phyloP scores from a whole-genome alignment of 2,329 filamentous ascomycete genomes.

The Monosporascus sp. region DNA sequence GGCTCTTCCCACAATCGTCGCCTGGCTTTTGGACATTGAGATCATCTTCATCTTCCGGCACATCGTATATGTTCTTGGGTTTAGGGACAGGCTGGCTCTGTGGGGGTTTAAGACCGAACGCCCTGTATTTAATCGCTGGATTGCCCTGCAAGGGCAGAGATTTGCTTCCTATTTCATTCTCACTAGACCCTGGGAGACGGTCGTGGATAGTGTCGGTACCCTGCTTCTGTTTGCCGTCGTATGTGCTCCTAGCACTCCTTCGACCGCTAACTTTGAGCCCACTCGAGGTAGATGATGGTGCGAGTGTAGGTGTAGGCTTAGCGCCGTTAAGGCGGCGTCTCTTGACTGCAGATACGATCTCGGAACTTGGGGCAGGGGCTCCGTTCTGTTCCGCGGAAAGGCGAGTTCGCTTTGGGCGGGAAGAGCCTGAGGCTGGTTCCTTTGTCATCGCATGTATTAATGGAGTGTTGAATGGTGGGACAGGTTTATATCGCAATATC shows the following conservation, averaged over 20 bases:
- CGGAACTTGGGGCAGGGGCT: neutral
- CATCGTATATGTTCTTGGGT: slow-evolving; percentile 20
- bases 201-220: neutral
- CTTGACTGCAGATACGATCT: neutral
- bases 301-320: neutral
- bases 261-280: neutral
- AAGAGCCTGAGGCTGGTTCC: neutral
- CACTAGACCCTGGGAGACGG: neutral
- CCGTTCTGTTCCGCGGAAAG: neutral
- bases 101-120: neutral
- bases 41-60: slow-evolving; percentile 25
- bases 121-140: neutral
- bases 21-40: slow-evolving; percentile 1
- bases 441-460: neutral
- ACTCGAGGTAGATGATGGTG: neutral
- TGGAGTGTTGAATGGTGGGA: neutral
- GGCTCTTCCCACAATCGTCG: slow-evolving; percentile 4
- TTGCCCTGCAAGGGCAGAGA: neutral
- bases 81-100: neutral
- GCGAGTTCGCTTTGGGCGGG: neutral
- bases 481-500: neutral
- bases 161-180: neutral
- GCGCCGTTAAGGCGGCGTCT: neutral
- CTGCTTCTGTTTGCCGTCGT: neutral
- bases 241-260: neutral